Percentiles rank a stretch among this genome's conserved stretches.
phyloP scores from a whole-genome alignment of 768 basidiomycete species.

The Boletus pseudopeckii region DNA sequence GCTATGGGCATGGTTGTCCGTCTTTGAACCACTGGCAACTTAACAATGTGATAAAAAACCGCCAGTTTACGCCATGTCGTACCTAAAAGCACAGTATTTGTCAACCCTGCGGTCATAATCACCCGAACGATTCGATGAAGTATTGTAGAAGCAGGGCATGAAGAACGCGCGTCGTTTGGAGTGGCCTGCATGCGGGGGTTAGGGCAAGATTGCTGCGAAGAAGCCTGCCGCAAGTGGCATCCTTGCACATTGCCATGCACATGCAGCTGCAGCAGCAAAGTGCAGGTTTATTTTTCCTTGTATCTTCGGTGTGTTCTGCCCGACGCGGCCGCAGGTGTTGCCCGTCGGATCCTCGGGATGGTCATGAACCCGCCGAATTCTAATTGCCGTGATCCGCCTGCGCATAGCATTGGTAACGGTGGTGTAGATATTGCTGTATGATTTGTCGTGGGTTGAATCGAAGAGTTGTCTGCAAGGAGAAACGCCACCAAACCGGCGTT shows the following conservation, averaged over 20 bases:
- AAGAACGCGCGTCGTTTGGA: neutral
- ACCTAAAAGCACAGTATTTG: neutral
- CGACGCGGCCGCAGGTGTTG: neutral
- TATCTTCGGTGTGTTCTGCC: neutral
- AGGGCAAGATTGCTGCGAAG: too few relatives aligned
- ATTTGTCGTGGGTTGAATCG: too few relatives aligned
- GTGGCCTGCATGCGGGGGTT: too few relatives aligned
- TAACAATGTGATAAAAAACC: too few relatives aligned
- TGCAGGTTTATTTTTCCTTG: neutral
- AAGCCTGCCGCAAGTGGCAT: neutral
- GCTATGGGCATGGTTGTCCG: conserved; percentile 4
- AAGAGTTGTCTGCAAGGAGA: too few relatives aligned
- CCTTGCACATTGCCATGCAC: neutral
- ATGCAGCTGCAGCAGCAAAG: neutral
- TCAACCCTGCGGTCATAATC: neutral
- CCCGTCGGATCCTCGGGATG: neutral
- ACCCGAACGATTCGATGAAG: neutral
- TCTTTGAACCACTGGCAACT: neutral
- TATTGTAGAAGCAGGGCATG: neutral
- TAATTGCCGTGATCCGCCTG: neutral
- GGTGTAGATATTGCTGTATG: neutral
- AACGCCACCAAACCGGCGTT: too few relatives aligned
- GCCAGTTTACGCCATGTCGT: neutral
- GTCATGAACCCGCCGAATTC: neutral
- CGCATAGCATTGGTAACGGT: neutral